A percentile compares a stretch with the other conserved stretches of the same genome.
Conservation (phyloP, 139 green algal genomes). For the Klebsormidium nitens region DNA sequence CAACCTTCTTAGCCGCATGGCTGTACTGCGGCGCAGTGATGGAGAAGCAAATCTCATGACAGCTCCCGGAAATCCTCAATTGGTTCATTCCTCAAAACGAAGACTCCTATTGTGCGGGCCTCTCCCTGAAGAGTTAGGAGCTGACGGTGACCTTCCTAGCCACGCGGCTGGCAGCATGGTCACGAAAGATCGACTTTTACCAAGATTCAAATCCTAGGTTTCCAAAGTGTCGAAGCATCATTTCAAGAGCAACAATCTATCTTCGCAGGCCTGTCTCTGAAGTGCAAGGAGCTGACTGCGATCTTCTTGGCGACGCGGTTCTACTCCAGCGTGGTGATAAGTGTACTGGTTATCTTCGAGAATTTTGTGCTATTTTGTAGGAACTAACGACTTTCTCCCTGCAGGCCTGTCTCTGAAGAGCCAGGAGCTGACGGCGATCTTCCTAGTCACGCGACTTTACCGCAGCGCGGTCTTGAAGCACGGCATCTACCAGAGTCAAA, state of each 20-base stretch:
- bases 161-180: no score
- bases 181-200: no score
- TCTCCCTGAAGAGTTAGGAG: constrained; percentile 79
- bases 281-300: constrained; percentile 78
- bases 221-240: no score
- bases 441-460: constrained; percentile 77
- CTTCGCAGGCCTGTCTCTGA: no score
- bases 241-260: no score
- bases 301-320: constrained; percentile 78
- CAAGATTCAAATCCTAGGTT: no score
- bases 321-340: constrained; percentile 90
- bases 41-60: constrained; percentile 99
- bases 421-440: constrained; percentile 80
- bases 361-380: no score
- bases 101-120: constrained; percentile 49
- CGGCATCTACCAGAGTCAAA: constrained; percentile 92
- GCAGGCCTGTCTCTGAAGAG: constrained; percentile 72
- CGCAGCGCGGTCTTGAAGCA: constrained; percentile 95
- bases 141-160: no score
- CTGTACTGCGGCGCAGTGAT: constrained; percentile 90
- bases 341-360: no score
- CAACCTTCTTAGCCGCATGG: constrained; percentile 71
- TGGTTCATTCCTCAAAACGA: no score
- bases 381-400: no score
- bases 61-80: no score